phyloP scores from a whole-genome alignment of 2,329 filamentous ascomycete species.

The Aspergillus floridensis region DNA sequence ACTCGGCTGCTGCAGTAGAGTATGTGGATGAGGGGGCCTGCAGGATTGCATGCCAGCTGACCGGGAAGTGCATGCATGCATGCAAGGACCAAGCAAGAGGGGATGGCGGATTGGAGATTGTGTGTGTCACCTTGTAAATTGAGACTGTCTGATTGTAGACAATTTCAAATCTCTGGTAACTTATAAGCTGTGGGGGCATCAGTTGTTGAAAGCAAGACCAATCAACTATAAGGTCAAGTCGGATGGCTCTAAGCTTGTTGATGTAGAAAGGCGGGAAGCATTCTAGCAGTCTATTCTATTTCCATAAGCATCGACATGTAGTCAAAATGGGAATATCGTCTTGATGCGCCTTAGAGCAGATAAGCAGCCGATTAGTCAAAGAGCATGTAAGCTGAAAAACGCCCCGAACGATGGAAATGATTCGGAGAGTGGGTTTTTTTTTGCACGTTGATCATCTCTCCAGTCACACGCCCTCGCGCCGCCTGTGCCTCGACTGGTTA shows the following conservation, averaged over 20 bases:
- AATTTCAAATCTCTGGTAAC: no score
- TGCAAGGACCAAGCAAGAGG: background rate
- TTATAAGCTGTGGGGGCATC: background rate
- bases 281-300: no score
- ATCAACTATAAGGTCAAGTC: no score
- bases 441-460: background rate
- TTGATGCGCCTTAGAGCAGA: background rate
- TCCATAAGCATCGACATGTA: background rate
- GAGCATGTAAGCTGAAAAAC: background rate
- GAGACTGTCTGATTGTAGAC: background rate
- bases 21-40: background rate
- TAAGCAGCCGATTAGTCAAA: background rate
- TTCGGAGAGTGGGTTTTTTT: background rate
- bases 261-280: no score
- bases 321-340: background rate
- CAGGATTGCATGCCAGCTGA: background rate
- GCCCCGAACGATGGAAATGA: no score
- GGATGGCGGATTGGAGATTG: background rate
- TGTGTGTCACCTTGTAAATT: background rate
- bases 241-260: no score
- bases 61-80: background rate
- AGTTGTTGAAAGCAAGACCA: no score
- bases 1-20: slow-evolving; percentile 29
- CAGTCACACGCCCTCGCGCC: background rate
- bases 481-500: background rate